These are phyloP conservation scores for Neoarthrinium moseri DNA, from an alignment of 2,329 filamentous ascomycete species.

Conservation along the genomic window DNA sequence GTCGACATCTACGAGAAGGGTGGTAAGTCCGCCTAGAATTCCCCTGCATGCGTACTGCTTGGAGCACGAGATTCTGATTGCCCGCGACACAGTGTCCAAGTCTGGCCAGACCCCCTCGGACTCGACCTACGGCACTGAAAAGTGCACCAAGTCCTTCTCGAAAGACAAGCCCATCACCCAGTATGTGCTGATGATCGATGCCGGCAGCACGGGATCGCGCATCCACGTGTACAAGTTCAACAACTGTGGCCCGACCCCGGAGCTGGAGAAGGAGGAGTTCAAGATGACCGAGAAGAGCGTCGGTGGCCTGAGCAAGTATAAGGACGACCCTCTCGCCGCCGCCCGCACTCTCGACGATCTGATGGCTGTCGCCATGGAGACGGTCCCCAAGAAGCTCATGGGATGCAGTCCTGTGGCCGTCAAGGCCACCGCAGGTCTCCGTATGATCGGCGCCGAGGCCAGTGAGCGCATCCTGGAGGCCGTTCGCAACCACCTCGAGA, in stretches of 20 bases:
- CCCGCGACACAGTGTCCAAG: slow-evolving; percentile 16
- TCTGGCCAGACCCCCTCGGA: slow-evolving; percentile 56
- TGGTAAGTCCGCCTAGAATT: slow-evolving; percentile 31
- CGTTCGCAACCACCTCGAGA: slow-evolving; percentile 81
- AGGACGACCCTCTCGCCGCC: slow-evolving; percentile 79
- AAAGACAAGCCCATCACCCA: slow-evolving; percentile 92
- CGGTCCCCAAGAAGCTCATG: slow-evolving; percentile 85
- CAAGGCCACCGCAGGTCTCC: slow-evolving; percentile 92
- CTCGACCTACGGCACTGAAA: slow-evolving; percentile 63
- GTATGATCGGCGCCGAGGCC: slow-evolving; percentile 78
- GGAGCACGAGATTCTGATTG: not conserved
- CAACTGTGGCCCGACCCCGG: slow-evolving; percentile 94
- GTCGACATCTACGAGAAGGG: slow-evolving; percentile 51
- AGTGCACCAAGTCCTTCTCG: slow-evolving; percentile 80
- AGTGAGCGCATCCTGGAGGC: slow-evolving; percentile 82
- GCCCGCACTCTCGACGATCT: slow-evolving; percentile 87
- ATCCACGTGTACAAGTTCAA: slow-evolving; percentile 99
- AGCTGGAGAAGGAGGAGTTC: slow-evolving; percentile 90
- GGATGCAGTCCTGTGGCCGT: slow-evolving; percentile 94
- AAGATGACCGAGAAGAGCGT: slow-evolving; percentile 87
- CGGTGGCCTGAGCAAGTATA: slow-evolving; percentile 84
- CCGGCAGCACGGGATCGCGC: slow-evolving; percentile 93
- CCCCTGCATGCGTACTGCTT: not conserved
- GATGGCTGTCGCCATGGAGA: slow-evolving; percentile 80
- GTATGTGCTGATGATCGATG: slow-evolving; percentile 98